A percentile compares a stretch with the other conserved stretches of the same genome.
phyloP scores from a whole-genome alignment of 1,284 basidiomycete genomes.

The Filobasidium uniguttulatum region DNA sequence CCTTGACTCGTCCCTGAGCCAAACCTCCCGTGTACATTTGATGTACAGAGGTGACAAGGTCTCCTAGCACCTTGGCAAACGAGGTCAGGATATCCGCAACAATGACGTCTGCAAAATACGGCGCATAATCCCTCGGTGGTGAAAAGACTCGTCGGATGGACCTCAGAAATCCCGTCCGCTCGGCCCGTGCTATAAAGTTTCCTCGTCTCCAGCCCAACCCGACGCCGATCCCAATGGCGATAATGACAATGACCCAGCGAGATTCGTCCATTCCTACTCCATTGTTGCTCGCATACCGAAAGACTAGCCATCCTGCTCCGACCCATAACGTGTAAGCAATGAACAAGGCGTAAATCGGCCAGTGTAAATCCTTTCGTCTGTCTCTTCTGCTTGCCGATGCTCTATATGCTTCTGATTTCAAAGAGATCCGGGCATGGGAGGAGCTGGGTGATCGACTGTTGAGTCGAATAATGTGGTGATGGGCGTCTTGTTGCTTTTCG shows the following conservation, averaged over 20 bases:
- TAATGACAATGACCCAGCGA: slow-evolving; percentile 58
- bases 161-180: slow-evolving; percentile 6
- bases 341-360: slow-evolving; percentile 51
- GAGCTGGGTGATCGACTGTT: too few relatives aligned
- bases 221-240: slow-evolving; percentile 45
- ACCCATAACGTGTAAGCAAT: slow-evolving; percentile 48
- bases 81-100: slow-evolving; percentile 93
- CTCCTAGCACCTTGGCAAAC: slow-evolving; percentile 90
- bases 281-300: slow-evolving; percentile 41
- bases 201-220: slow-evolving; percentile 51
- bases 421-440: too few relatives aligned
- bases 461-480: too few relatives aligned
- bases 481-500: too few relatives aligned
- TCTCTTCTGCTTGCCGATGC: too few relatives aligned
- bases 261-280: slow-evolving; percentile 54
- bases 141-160: slow-evolving; percentile 49
- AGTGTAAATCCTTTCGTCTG: neutral
- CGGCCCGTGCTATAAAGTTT: slow-evolving; percentile 2
- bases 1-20: slow-evolving; percentile 49
- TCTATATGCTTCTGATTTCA: too few relatives aligned
- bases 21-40: slow-evolving; percentile 58
- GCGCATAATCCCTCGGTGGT: slow-evolving; percentile 47
- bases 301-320: slow-evolving; percentile 52
- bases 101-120: slow-evolving; percentile 83
- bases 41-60: slow-evolving; percentile 73